Evolutionary conservation across 257 asterid species (phyloP).

Genomic region (Ligustrum vulgare): DNA sequence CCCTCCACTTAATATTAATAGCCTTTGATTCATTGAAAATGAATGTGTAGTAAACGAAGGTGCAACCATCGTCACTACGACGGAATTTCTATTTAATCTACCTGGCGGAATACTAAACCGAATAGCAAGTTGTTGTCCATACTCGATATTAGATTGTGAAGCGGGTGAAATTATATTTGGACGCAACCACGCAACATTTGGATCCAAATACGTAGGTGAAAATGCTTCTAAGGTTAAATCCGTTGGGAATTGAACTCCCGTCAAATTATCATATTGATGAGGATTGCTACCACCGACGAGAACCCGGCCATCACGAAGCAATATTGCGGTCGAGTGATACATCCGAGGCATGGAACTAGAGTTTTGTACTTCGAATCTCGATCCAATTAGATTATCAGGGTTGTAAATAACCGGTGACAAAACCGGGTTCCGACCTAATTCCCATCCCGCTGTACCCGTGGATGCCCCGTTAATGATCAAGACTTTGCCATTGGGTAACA

Average conservation of each 20-base stretch:
- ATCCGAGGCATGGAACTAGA: slow-evolving; percentile 36
- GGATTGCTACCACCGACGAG: slow-evolving; percentile 51
- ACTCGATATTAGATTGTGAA: slow-evolving; percentile 28
- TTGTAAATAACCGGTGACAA: slow-evolving; percentile 38
- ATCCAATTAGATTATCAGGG: slow-evolving; percentile 27
- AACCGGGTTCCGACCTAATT: slow-evolving; percentile 36
- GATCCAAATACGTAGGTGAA: slow-evolving; percentile 40
- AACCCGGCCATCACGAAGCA: slow-evolving; percentile 50
- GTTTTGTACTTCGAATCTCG: slow-evolving; percentile 40
- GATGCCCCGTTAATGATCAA: slow-evolving; percentile 50
- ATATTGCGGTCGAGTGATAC: slow-evolving; percentile 53
- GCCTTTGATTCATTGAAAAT: slow-evolving; percentile 53
- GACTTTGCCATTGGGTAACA: slow-evolving; percentile 43
- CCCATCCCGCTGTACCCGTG: slow-evolving; percentile 52
- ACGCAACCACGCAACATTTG: slow-evolving; percentile 12
- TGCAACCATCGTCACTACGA: slow-evolving; percentile 38
- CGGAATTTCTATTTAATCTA: neutral
- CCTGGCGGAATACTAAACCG: slow-evolving; percentile 26
- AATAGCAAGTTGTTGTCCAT: slow-evolving; percentile 21
- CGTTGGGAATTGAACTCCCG: slow-evolving; percentile 35
- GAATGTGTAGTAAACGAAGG: slow-evolving; percentile 52
- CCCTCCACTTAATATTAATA: slow-evolving; percentile 28
- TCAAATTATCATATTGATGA: slow-evolving; percentile 29
- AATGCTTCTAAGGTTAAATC: slow-evolving; percentile 45
- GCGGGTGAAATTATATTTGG: slow-evolving; percentile 34